Conservation (phyloP, 2,329 filamentous ascomycete genomes). For the Sclerotinia sclerotiorum region DNA sequence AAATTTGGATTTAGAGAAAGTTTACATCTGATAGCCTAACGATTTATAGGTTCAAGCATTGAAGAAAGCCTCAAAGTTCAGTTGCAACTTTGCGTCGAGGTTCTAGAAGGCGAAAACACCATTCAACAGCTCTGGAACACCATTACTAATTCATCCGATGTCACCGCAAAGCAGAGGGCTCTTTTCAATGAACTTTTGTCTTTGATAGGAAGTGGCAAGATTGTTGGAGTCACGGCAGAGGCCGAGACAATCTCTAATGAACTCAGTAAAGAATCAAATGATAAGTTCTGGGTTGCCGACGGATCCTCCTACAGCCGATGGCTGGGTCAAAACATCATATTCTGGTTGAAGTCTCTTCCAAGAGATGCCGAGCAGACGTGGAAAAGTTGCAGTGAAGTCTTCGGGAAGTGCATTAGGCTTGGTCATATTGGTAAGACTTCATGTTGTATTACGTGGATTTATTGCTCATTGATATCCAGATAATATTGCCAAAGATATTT, state of each 20-base stretch:
- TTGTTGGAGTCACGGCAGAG: constrained; percentile 59
- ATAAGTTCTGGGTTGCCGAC: constrained; percentile 39
- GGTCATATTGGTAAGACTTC: constrained; percentile 37
- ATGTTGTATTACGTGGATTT: not conserved
- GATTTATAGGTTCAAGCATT: constrained; percentile 33
- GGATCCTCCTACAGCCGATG: constrained; percentile 37
- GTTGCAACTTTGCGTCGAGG: constrained; percentile 44
- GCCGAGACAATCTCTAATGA: constrained; percentile 45
- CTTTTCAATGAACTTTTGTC: constrained; percentile 64
- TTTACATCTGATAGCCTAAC: not conserved
- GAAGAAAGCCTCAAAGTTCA: constrained; percentile 43
- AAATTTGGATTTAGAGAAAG: not conserved
- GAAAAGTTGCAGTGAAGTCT: constrained; percentile 37
- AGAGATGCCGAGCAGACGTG: constrained; percentile 29
- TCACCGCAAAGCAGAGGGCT: constrained; percentile 47
- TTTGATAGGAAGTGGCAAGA: constrained; percentile 58
- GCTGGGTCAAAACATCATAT: constrained; percentile 38
- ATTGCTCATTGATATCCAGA: constrained; percentile 31
- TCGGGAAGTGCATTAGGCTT: constrained; percentile 38
- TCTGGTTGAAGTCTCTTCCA: constrained; percentile 32
- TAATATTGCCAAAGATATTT: constrained; percentile 33
- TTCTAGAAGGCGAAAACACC: constrained; percentile 48
- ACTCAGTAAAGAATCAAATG: constrained; percentile 30
- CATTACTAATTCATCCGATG: constrained; percentile 42
- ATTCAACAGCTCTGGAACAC: constrained; percentile 48